Evolutionary conservation across 441 rosid species (phyloP).

Genomic region (Pelargonium cotyledonis): DNA sequence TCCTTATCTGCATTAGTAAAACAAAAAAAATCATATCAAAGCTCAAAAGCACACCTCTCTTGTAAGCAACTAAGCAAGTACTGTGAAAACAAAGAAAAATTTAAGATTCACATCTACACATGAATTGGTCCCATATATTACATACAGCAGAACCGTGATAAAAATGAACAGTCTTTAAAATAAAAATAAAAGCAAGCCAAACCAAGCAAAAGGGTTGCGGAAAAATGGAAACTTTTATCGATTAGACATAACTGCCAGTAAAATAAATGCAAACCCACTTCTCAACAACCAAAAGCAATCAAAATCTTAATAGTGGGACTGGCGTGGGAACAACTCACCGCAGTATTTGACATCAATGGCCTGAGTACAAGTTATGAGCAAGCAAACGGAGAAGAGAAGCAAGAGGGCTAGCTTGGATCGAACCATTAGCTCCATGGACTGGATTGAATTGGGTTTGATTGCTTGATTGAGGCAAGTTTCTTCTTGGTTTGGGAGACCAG

Average conservation of each 20-base stretch:
- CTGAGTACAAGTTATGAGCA: constrained; percentile 26
- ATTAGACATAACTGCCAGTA: not conserved
- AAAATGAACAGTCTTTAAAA: not conserved
- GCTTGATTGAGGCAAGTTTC: too few species aligned
- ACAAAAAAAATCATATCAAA: too few species aligned
- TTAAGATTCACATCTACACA: not conserved
- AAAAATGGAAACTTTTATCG: not conserved
- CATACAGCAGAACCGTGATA: too few species aligned
- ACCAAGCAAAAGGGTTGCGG: not conserved
- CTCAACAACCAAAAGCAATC: not conserved
- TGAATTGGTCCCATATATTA: too few species aligned
- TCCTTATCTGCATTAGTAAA: not conserved
- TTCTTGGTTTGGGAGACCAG: too few species aligned
- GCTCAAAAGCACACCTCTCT: too few species aligned
- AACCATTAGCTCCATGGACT: not conserved
- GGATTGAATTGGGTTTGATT: too few species aligned
- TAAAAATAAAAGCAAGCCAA: not conserved
- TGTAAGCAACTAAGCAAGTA: too few species aligned
- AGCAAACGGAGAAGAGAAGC: constrained; percentile 18
- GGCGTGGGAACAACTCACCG: not conserved
- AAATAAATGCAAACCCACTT: constrained; percentile 1
- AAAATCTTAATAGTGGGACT: not conserved
- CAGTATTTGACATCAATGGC: constrained; percentile 28
- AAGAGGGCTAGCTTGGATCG: not conserved
- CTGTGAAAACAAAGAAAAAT: too few species aligned